Conservation (phyloP, 1,284 basidiomycete genomes). For the Polyporus tsugae region DNA sequence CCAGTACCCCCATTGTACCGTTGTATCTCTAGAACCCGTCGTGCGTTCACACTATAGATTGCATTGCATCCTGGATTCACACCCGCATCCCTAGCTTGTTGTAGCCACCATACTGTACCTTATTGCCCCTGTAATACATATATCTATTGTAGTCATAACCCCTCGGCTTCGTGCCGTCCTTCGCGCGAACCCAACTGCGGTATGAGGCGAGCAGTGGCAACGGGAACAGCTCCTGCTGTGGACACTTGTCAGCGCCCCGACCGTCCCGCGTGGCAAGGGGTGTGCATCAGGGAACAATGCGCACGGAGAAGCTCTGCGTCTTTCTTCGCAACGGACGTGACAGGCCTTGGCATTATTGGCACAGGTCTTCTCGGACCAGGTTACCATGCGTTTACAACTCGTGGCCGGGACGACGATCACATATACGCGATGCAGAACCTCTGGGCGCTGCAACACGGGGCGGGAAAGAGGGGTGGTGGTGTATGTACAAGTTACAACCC, state of each 20-base stretch:
- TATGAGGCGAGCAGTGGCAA: constrained; percentile 1
- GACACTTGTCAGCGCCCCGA: constrained; percentile 1
- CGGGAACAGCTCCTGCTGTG: constrained; percentile 5
- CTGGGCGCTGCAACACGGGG: not conserved
- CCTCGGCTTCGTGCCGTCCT: not conserved
- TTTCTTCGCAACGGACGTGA: constrained; percentile 5
- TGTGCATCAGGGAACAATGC: constrained; percentile 5
- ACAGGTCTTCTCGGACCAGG: constrained; percentile 7
- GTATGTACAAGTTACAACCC: too few species aligned
- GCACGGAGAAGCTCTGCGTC: not conserved
- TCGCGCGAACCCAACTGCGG: constrained; percentile 1
- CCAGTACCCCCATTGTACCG: constrained; percentile 18
- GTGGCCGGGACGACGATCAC: constrained; percentile 7
- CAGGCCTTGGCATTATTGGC: constrained; percentile 4
- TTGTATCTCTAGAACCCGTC: constrained; percentile 33
- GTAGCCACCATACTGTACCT: constrained; percentile 21
- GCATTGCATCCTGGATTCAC: constrained; percentile 5
- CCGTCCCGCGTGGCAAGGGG: constrained; percentile 1
- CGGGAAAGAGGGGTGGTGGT: not conserved
- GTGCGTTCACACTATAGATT: constrained; percentile 22
- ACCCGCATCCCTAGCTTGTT: constrained; percentile 11
- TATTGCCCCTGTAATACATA: constrained; percentile 14
- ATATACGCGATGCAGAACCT: constrained; percentile 2
- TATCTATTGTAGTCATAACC: constrained; percentile 26
- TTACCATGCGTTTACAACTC: constrained; percentile 12